These are phyloP conservation scores for Purpureocillium lavendulum DNA, from an alignment of 2,329 filamentous ascomycete genomes.

Conservation along the genomic window DNA sequence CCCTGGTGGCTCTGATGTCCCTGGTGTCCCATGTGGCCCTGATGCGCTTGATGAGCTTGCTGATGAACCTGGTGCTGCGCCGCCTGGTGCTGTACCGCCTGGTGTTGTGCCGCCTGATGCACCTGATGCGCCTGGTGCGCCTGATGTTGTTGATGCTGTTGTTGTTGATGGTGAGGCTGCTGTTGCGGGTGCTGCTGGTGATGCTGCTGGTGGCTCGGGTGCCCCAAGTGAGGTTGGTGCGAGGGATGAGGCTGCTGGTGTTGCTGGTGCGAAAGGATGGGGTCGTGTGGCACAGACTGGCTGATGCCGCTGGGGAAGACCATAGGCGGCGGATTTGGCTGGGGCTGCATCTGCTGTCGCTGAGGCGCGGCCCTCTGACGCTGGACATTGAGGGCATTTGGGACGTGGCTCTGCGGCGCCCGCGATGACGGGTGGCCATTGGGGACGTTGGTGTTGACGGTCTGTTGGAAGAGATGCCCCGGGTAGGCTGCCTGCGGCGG, in stretches of 20 bases:
- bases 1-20: constrained; percentile 12
- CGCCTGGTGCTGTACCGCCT: constrained; percentile 13
- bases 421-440: constrained; percentile 34
- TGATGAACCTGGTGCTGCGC: constrained; percentile 14
- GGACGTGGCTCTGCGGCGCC: constrained; percentile 34
- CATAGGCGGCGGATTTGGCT: constrained; percentile 27
- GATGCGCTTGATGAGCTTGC: constrained; percentile 16
- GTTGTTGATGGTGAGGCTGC: constrained; percentile 22
- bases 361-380: constrained; percentile 34
- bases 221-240: constrained; percentile 13
- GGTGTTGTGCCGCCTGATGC: constrained; percentile 20
- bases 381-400: constrained; percentile 37
- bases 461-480: constrained; percentile 43
- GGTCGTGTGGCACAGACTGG: constrained; percentile 33
- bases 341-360: constrained; percentile 36
- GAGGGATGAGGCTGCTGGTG: constrained; percentile 24
- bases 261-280: constrained; percentile 32
- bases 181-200: constrained; percentile 22
- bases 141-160: constrained; percentile 17
- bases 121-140: constrained; percentile 21
- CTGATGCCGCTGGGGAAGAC: constrained; percentile 27
- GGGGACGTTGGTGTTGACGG: constrained; percentile 38
- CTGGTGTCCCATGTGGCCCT: constrained; percentile 16
- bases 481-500: constrained; percentile 37
- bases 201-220: constrained; percentile 23